A percentile compares a stretch with the other conserved stretches of the same genome.
phyloP scores from a whole-genome alignment of 139 green algal species.

The Volvox reticuliferus region DNA sequence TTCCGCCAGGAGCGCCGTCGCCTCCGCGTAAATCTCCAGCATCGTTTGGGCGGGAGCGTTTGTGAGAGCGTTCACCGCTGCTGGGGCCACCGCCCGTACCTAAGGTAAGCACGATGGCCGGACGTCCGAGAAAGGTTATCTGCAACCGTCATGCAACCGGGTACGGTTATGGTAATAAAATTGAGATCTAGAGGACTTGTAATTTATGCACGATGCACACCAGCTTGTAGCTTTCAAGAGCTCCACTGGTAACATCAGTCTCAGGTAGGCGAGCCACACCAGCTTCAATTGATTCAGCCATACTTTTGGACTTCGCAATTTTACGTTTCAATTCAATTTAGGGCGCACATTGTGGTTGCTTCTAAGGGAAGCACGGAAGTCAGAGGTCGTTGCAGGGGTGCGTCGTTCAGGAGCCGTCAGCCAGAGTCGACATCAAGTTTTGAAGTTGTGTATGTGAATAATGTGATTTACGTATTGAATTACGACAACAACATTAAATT shows the following conservation, averaged over 20 bases:
- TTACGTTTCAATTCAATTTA: too few species aligned
- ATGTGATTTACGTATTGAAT: too few species aligned
- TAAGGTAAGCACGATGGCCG: background rate
- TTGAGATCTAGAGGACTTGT: background rate
- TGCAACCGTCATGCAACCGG: background rate
- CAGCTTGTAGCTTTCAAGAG: background rate
- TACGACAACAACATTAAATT: too few species aligned
- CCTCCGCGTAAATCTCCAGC: background rate
- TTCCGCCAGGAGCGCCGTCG: background rate
- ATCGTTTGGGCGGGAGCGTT: background rate
- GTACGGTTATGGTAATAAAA: background rate
- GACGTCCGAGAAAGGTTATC: conserved; percentile 16
- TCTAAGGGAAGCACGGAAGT: too few species aligned
- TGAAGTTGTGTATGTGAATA: too few species aligned
- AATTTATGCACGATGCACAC: background rate
- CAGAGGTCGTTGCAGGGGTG: too few species aligned
- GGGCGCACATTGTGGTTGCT: too few species aligned
- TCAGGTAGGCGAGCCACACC: background rate
- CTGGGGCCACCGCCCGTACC: background rate
- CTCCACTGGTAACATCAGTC: background rate
- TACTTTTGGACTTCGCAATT: too few species aligned
- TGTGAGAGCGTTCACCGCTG: conserved; percentile 5
- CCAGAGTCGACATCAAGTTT: too few species aligned
- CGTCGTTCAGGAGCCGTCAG: too few species aligned
- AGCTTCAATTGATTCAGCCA: background rate